These are phyloP conservation scores for Magnaporthiopsis poae DNA, from an alignment of 2,329 filamentous ascomycete species.

Conservation along the genomic window DNA sequence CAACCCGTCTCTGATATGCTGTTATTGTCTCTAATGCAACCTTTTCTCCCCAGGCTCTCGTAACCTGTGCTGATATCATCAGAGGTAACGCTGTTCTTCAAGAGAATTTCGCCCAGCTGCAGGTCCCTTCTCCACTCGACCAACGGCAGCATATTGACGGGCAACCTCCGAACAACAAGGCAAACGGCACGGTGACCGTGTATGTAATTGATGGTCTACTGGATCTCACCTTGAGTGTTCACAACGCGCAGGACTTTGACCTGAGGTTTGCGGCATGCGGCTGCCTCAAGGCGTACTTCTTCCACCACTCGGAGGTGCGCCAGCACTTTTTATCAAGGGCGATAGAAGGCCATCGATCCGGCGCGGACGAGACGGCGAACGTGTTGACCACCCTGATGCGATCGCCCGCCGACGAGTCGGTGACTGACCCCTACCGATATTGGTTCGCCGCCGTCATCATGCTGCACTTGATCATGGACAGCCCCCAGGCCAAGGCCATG, in stretches of 20 bases:
- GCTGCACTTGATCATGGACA: slow-evolving; percentile 76
- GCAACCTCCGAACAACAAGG: slow-evolving; percentile 25
- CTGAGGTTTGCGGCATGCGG: slow-evolving; percentile 76
- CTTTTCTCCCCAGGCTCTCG: slow-evolving; percentile 51
- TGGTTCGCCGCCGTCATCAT: slow-evolving; percentile 86
- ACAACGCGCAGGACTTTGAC: slow-evolving; percentile 61
- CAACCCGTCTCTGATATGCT: neutral
- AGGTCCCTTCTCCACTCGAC: slow-evolving; percentile 53
- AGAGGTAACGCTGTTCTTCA: slow-evolving; percentile 70
- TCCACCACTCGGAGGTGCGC: slow-evolving; percentile 68
- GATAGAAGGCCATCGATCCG: slow-evolving; percentile 73
- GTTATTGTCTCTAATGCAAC: slow-evolving; percentile 9
- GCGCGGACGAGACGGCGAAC: slow-evolving; percentile 75
- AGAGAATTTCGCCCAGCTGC: slow-evolving; percentile 78
- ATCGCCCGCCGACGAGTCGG: slow-evolving; percentile 49
- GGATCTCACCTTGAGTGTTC: slow-evolving; percentile 65
- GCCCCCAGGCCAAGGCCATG: slow-evolving; percentile 65
- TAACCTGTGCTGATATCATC: slow-evolving; percentile 81
- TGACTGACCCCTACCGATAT: slow-evolving; percentile 70
- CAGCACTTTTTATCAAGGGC: slow-evolving; percentile 79
- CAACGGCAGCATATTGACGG: slow-evolving; percentile 21
- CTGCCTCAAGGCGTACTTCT: slow-evolving; percentile 88
- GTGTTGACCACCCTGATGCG: slow-evolving; percentile 73
- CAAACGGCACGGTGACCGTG: slow-evolving; percentile 47
- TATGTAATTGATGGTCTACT: slow-evolving; percentile 92